Percentiles rank a stretch among this genome's conserved stretches.
Evolutionary conservation across 2,329 filamentous ascomycete genomes (phyloP).

Genomic region (Drechslerella dactyloides): DNA sequence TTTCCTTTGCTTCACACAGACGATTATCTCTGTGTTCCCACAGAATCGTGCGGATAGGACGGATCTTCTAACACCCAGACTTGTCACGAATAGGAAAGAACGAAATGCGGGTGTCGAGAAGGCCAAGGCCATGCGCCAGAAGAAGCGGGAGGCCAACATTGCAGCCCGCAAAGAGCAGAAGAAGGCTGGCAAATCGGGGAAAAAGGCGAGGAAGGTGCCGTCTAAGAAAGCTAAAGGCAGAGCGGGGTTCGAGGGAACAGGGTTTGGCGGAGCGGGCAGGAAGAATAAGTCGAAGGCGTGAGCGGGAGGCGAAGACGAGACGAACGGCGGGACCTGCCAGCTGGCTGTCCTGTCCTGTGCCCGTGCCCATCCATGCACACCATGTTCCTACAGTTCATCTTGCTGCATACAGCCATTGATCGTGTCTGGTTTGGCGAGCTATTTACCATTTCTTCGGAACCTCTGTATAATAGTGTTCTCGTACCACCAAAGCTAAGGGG

Average conservation of each 20-base stretch:
- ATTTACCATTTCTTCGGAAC: not conserved
- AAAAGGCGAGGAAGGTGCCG: conserved; percentile 64
- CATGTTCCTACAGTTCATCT: conserved; percentile 6
- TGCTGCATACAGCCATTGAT: conserved; percentile 7
- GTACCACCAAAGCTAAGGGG: not conserved
- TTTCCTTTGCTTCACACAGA: conserved; percentile 1
- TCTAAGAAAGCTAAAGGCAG: conserved; percentile 59
- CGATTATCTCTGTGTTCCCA: conserved; percentile 1
- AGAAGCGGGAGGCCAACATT: conserved; percentile 81
- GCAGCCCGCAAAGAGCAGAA: conserved; percentile 73
- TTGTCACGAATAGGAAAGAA: conserved; percentile 61
- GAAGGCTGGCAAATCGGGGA: conserved; percentile 67
- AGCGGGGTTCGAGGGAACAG: conserved; percentile 67
- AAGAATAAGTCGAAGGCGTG: conserved; percentile 59
- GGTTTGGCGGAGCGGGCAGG: conserved; percentile 66
- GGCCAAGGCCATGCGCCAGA: conserved; percentile 77
- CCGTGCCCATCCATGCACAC: not conserved
- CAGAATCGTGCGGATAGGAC: conserved; percentile 18
- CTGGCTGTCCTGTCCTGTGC: not conserved
- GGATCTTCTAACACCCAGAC: conserved; percentile 29
- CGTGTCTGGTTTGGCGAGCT: conserved; percentile 14
- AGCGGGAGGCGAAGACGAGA: not conserved
- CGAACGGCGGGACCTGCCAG: not conserved
- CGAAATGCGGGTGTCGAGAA: conserved; percentile 74
- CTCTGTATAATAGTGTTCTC: not conserved